Conservation (phyloP, 1,284 basidiomycete genomes). For the Fereydounia khargensis region DNA sequence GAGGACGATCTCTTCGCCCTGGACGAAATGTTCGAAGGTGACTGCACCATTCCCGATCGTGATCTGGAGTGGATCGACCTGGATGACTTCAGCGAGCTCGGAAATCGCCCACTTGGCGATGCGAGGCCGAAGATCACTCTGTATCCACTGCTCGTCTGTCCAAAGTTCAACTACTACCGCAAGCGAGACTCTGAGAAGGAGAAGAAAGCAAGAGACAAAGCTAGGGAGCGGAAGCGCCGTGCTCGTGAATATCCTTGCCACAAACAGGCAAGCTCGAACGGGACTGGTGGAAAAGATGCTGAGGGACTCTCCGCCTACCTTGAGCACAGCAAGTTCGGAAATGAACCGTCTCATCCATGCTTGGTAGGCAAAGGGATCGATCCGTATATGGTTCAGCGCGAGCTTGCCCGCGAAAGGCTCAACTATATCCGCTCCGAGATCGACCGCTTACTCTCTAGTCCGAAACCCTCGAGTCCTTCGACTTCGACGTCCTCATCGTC, state of each 20-base stretch:
- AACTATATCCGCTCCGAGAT: slow-evolving; percentile 35
- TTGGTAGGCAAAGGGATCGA: slow-evolving; percentile 60
- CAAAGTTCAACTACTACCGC: slow-evolving; percentile 74
- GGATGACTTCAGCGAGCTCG: slow-evolving; percentile 80
- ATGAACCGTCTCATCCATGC: slow-evolving; percentile 81
- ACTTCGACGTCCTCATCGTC: not conserved
- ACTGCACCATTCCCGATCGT: slow-evolving; percentile 12
- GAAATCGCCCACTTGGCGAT: slow-evolving; percentile 62
- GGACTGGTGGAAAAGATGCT: slow-evolving; percentile 1
- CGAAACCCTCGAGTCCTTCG: slow-evolving; percentile 1
- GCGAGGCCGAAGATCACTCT: slow-evolving; percentile 64
- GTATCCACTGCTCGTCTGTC: slow-evolving; percentile 72
- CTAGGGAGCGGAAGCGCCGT: no score
- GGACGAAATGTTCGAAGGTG: slow-evolving; percentile 34
- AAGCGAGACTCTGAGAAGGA: slow-evolving; percentile 61
- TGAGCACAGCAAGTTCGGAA: slow-evolving; percentile 72
- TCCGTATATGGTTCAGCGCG: slow-evolving; percentile 72
- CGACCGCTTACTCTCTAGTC: slow-evolving; percentile 33
- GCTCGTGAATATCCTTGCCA: slow-evolving; percentile 47
- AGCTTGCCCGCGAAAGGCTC: slow-evolving; percentile 65
- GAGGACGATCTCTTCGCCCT: slow-evolving; percentile 42
- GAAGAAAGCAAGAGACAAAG: no score
- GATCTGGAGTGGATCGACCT: slow-evolving; percentile 70
- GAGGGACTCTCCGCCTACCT: slow-evolving; percentile 21
- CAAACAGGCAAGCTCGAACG: not conserved